Conservation (phyloP, 208 protist genomes). For the Leishmania braziliensis region DNA sequence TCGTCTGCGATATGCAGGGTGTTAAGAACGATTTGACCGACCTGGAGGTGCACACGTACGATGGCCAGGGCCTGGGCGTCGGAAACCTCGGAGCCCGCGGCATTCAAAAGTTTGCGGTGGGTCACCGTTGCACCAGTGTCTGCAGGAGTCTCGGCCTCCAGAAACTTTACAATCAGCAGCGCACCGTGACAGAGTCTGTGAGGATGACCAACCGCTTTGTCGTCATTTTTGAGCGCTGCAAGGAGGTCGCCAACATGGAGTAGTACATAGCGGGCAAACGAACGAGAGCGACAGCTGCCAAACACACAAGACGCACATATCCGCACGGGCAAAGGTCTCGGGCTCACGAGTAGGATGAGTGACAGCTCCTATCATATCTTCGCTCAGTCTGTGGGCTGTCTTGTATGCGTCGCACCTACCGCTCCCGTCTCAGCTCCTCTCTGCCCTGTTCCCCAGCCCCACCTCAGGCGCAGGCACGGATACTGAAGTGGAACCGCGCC, state of each 20-base stretch:
- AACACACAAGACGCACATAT: not conserved
- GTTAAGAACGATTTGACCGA: constrained; percentile 66
- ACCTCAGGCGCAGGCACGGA: not conserved
- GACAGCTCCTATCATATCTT: not conserved
- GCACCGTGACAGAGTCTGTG: constrained; percentile 19
- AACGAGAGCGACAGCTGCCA: not conserved
- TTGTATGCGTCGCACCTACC: not conserved
- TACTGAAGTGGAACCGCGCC: not conserved
- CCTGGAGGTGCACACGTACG: constrained; percentile 72
- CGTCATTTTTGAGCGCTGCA: constrained; percentile 21
- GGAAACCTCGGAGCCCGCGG: constrained; percentile 68
- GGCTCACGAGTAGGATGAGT: not conserved
- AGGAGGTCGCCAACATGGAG: constrained; percentile 16
- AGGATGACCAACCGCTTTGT: constrained; percentile 20
- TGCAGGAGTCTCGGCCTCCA: constrained; percentile 48
- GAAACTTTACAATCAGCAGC: constrained; percentile 19
- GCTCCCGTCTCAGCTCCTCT: not conserved
- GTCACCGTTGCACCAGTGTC: constrained; percentile 60
- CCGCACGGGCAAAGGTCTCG: not conserved
- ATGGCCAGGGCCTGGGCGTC: constrained; percentile 59
- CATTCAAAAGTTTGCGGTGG: constrained; percentile 48
- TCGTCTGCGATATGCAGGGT: constrained; percentile 80
- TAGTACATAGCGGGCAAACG: not conserved
- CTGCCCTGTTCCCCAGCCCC: not conserved
- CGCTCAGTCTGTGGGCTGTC: not conserved